Percentiles rank a stretch among this genome's conserved stretches.
Evolutionary conservation across 768 basidiomycete genomes (phyloP).

Genomic region (Psilocybe cubensis): DNA sequence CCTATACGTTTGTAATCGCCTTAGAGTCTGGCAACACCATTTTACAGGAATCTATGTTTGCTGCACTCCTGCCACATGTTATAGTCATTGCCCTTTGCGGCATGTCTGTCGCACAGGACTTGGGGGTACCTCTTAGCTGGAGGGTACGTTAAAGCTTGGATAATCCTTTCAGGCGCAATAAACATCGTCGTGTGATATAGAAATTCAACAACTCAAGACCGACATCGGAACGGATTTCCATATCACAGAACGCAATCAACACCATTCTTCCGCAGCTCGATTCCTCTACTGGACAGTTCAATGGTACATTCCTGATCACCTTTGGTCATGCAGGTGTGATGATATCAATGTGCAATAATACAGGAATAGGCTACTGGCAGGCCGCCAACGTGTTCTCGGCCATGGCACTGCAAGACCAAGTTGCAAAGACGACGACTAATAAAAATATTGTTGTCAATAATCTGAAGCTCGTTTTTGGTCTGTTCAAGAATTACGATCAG

Average conservation of each 20-base stretch:
- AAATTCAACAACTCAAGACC: slow-evolving; percentile 43
- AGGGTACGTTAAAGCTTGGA: slow-evolving; percentile 36
- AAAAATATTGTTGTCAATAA: slow-evolving; percentile 40
- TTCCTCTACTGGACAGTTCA: slow-evolving; percentile 22
- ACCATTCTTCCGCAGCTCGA: slow-evolving; percentile 40
- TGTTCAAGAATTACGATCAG: slow-evolving; percentile 44
- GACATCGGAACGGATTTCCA: slow-evolving; percentile 39
- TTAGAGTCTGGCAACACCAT: background rate
- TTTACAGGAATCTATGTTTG: background rate
- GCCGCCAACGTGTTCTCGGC: slow-evolving; percentile 53
- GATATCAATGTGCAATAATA: slow-evolving; percentile 3
- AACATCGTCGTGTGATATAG: no score
- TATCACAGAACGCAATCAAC: slow-evolving; percentile 46
- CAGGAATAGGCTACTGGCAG: slow-evolving; percentile 56
- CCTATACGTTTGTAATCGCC: background rate
- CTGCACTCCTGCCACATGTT: background rate
- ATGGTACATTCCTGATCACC: slow-evolving; percentile 44
- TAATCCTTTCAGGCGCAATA: no score
- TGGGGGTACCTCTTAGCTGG: slow-evolving; percentile 46
- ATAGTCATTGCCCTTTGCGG: slow-evolving; percentile 6
- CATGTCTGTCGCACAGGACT: slow-evolving; percentile 35
- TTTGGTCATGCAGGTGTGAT: slow-evolving; percentile 34
- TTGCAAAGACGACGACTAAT: slow-evolving; percentile 39
- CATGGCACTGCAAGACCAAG: slow-evolving; percentile 51
- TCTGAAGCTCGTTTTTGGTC: slow-evolving; percentile 43